Conservation (phyloP, 2,329 filamentous ascomycete species). For the Fusarium buharicum region DNA sequence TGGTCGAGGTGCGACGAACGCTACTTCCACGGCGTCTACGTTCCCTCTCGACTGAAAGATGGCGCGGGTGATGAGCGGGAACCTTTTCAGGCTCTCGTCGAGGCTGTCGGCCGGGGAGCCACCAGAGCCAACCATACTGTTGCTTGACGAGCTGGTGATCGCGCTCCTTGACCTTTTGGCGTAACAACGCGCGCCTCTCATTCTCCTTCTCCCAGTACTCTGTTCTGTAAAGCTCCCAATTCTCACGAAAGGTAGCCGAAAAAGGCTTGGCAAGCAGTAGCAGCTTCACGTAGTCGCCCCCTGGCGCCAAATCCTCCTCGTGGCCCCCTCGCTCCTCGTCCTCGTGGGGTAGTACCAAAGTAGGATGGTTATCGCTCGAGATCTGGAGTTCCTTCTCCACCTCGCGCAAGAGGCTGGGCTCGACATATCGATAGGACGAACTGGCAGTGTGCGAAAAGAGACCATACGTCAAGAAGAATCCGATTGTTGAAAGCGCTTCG, state of each 20-base stretch:
- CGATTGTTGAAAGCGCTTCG: slow-evolving; percentile 77
- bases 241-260: slow-evolving; percentile 91
- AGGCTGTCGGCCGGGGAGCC: slow-evolving; percentile 74
- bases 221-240: slow-evolving; percentile 93
- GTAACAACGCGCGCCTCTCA: slow-evolving; percentile 79
- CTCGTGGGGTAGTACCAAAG: slow-evolving; percentile 56
- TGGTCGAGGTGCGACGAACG: slow-evolving; percentile 62
- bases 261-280: slow-evolving; percentile 94
- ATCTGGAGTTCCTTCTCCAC: slow-evolving; percentile 68
- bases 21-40: slow-evolving; percentile 63
- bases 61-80: slow-evolving; percentile 51
- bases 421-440: slow-evolving; percentile 81
- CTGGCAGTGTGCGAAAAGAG: slow-evolving; percentile 74
- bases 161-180: slow-evolving; percentile 73
- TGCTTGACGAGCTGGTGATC: slow-evolving; percentile 75
- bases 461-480: slow-evolving; percentile 82
- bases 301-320: slow-evolving; percentile 90
- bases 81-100: slow-evolving; percentile 53
- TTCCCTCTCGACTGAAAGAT: slow-evolving; percentile 57
- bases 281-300: slow-evolving; percentile 91
- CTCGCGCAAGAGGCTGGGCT: slow-evolving; percentile 69
- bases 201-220: slow-evolving; percentile 99
- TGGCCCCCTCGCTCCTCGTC: slow-evolving; percentile 74
- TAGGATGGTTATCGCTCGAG: slow-evolving; percentile 54
- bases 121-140: slow-evolving; percentile 83